A percentile compares a stretch with the other conserved stretches of the same genome.
These are phyloP conservation scores for Neurospora crassa DNA, from an alignment of 2,329 filamentous ascomycete genomes.

Conservation along the genomic window DNA sequence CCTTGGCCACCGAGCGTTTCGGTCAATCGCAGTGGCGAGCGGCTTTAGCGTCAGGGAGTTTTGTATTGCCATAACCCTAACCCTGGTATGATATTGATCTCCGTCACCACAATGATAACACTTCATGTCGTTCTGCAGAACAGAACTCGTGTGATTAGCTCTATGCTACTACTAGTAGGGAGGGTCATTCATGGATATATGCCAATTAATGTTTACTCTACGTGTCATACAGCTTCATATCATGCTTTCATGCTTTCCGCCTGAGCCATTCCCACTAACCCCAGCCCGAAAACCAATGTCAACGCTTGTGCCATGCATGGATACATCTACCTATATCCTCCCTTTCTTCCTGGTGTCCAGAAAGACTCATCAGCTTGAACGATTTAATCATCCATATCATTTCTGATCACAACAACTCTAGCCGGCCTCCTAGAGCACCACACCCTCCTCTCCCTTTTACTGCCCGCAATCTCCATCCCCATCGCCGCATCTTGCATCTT, in stretches of 20 bases:
- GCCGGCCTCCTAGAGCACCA: conserved; percentile 55
- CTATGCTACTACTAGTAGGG: background rate
- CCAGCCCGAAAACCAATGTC: background rate
- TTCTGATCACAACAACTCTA: conserved; percentile 36
- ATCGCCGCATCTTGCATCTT: conserved; percentile 47
- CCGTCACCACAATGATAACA: background rate
- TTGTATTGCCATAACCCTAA: background rate
- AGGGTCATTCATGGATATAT: background rate
- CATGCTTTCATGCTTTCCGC: background rate
- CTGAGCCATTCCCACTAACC: background rate
- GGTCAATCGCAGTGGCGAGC: background rate
- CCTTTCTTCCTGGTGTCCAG: background rate
- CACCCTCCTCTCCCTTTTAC: conserved; percentile 47
- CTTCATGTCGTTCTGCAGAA: background rate
- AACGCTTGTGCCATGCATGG: background rate
- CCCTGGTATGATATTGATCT: background rate
- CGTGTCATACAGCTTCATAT: background rate
- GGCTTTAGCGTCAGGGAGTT: background rate
- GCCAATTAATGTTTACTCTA: background rate
- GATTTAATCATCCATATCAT: background rate
- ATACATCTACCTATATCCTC: background rate
- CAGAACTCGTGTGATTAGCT: background rate
- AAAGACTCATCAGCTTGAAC: background rate
- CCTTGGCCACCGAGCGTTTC: background rate
- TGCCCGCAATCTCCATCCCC: conserved; percentile 23